Base-by-base conservation (phyloP, 1,284 basidiomycete genomes). In the Sphaerobolus stellatus region DNA sequence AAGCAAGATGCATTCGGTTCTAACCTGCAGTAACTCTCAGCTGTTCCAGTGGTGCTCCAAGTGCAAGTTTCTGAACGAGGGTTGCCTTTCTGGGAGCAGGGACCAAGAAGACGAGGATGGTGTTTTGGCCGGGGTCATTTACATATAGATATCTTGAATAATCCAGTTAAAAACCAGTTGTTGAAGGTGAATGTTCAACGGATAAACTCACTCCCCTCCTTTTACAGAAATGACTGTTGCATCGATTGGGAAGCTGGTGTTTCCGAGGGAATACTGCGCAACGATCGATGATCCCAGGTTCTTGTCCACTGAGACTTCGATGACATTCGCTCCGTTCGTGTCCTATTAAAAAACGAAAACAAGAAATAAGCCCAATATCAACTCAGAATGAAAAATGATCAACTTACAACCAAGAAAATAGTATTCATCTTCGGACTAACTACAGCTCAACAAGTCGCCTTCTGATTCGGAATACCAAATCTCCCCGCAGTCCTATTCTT, bases 151-250 rank as follows among this genome's bases (percentile, higher is more conserved):
- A n/a, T n/a, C n/a, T n/a, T n/a, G n/a, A n/a, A n/a, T n/a, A n/a
- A n/a, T n/a, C n/a, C n/a, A n/a, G n/a, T n/a, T n/a, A n/a, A n/a
- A n/a, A n/a, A n/a, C n/a, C n/a, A n/a, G n/a, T n/a, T n/a, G n/a
- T n/a, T n/a, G n/a, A n/a, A n/a, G n/a, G n/a, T n/a, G n/a, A n/a
- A n/a, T n/a, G n/a, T n/a, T n/a, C n/a, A n/a, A n/a, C n/a, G n/a
- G n/a, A n/a, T n/a, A n/a, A n/a, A 70, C 75, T 57, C 53, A 80
- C 77, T 80, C 78, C n/a, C 73, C 73, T n/a, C 65, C 64, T 28
- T 69, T 68, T 48, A 80, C 61, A 2, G 71, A 66, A 44, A 80
- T 66, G 43, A 74, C 74, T 48, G 72, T 73, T 62, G 80, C 78
- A 44, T 80, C 74, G 20, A 74, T 75, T 5, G 68, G 74, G 20